phyloP scores from a whole-genome alignment of 495 filamentous ascomycete species.

The Penicillium simplicissimum region DNA sequence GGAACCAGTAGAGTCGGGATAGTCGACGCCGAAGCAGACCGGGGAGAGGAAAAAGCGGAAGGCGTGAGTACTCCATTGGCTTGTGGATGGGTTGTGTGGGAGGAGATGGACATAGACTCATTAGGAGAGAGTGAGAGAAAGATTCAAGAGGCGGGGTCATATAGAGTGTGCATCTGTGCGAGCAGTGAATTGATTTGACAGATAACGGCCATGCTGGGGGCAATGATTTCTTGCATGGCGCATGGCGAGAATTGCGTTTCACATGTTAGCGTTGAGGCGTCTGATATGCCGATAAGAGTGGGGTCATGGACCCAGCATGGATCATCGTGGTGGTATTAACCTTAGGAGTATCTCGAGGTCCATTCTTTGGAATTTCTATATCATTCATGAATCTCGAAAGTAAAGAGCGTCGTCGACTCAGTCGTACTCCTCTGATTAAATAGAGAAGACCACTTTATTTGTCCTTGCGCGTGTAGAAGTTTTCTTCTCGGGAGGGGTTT shows the following conservation, averaged over 20 bases:
- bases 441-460: too few species aligned
- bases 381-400: too few species aligned
- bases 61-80: conserved; percentile 33
- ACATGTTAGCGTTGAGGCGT: conserved; percentile 20
- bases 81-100: neutral
- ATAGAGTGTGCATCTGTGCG: neutral
- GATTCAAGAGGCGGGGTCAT: neutral
- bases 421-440: too few species aligned
- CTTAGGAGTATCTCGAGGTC: too few species aligned
- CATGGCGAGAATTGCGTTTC: conserved; percentile 11
- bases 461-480: too few species aligned
- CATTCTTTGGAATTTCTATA: too few species aligned
- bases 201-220: conserved; percentile 21
- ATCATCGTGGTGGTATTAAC: too few species aligned
- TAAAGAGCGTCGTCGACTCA: too few species aligned
- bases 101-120: neutral
- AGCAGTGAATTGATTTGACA: conserved; percentile 14
- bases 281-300: conserved; percentile 27
- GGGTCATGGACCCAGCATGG: too few species aligned
- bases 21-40: conserved; percentile 37
- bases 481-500: too few species aligned
- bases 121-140: neutral
- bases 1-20: conserved; percentile 28
- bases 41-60: conserved; percentile 33
- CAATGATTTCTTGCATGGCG: conserved; percentile 22